phyloP scores from a whole-genome alignment of 176 grass and related monocot genomes.

The Miscanthus lutarioriparius region DNA sequence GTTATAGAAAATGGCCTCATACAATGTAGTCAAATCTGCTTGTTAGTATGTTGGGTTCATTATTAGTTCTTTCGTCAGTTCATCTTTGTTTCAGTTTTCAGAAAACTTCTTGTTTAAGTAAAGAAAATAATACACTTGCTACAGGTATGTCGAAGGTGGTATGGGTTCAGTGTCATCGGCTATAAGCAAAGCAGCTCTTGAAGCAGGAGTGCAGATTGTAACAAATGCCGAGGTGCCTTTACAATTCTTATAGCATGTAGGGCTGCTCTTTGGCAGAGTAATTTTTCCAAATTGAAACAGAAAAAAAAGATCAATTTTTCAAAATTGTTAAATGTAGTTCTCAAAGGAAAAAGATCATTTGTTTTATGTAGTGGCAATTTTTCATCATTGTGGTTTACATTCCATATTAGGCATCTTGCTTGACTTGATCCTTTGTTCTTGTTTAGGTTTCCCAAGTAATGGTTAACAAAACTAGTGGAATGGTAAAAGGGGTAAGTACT shows the following conservation, averaged over 20 bases:
- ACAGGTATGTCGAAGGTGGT: conserved; percentile 95
- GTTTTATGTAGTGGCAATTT: not conserved
- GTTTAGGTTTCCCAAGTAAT: conserved; percentile 77
- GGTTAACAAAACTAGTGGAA: conserved; percentile 58
- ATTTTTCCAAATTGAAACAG: not conserved
- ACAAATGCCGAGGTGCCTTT: conserved; percentile 85
- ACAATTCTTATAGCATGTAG: conserved; percentile 26
- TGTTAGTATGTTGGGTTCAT: not conserved
- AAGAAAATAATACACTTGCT: conserved; percentile 36
- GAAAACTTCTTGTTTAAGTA: conserved; percentile 7
- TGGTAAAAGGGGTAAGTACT: conserved; percentile 67
- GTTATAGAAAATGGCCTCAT: conserved; percentile 1
- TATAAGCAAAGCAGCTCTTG: conserved; percentile 94
- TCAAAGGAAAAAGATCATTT: not conserved
- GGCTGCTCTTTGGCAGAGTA: conserved; percentile 6
- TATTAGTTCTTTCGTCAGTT: conserved; percentile 20
- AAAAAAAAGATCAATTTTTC: not conserved
- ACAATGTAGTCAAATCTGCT: conserved; percentile 3
- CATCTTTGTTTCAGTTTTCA: not conserved
- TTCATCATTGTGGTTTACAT: not conserved
- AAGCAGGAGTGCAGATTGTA: conserved; percentile 85
- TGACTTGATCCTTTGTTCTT: conserved; percentile 44
- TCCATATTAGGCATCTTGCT: conserved; percentile 35
- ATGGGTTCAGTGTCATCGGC: conserved; percentile 95
- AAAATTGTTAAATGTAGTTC: not conserved